A percentile compares a stretch with the other conserved stretches of the same genome.
phyloP scores from a whole-genome alignment of 495 filamentous ascomycete genomes.

The Rusavskia elegans region DNA sequence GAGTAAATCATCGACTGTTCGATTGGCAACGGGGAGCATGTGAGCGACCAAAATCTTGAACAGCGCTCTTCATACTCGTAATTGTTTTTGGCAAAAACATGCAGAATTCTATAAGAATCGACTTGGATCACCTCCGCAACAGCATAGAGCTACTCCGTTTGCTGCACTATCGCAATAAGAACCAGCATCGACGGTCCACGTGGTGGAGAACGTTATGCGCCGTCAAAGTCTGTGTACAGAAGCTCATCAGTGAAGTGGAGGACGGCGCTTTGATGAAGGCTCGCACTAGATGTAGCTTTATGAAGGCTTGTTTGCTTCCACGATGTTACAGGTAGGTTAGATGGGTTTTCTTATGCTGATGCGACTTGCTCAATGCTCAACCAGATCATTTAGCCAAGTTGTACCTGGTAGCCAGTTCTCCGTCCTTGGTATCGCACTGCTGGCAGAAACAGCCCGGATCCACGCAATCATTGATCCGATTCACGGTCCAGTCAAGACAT shows the following conservation, averaged over 20 bases:
- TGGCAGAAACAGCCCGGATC: slow-evolving; percentile 49
- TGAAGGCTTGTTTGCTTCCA: slow-evolving; percentile 23
- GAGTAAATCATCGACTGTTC: no score
- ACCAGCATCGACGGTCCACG: slow-evolving; percentile 54
- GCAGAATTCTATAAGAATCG: neutral
- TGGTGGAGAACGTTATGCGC: slow-evolving; percentile 62
- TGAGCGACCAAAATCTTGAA: no score
- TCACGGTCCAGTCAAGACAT: no score
- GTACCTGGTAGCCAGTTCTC: slow-evolving; percentile 58
- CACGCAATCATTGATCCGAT: slow-evolving; percentile 24
- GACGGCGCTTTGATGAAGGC: neutral
- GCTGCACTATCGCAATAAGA: slow-evolving; percentile 64
- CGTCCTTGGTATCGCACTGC: slow-evolving; percentile 58
- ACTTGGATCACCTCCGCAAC: neutral
- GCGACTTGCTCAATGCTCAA: neutral
- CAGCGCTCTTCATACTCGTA: no score
- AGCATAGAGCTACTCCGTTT: slow-evolving; percentile 37
- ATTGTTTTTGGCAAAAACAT: neutral
- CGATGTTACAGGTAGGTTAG: slow-evolving; percentile 29
- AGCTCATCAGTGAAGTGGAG: slow-evolving; percentile 24
- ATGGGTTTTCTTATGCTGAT: neutral
- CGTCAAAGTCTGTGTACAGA: slow-evolving; percentile 43
- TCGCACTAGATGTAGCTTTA: slow-evolving; percentile 7
- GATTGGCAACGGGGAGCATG: no score
- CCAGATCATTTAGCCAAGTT: slow-evolving; percentile 51